These are phyloP conservation scores for Suillus plorans DNA, from an alignment of 768 basidiomycete genomes.

Conservation along the genomic window DNA sequence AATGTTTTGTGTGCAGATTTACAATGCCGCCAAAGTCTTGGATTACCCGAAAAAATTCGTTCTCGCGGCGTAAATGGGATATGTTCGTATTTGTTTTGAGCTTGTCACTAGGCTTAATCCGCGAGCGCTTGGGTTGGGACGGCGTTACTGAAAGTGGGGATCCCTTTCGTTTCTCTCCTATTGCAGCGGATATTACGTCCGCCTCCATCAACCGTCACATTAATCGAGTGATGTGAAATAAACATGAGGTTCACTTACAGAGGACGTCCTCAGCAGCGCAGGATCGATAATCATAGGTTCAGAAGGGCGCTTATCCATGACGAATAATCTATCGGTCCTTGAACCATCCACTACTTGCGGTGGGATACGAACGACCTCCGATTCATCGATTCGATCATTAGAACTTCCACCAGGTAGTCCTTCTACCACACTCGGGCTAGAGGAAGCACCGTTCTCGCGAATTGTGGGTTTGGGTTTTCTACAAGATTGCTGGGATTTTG, in stretches of 20 bases:
- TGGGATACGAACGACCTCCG: background rate
- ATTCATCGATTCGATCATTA: background rate
- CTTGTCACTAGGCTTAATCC: conserved; percentile 9
- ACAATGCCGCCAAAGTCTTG: conserved; percentile 65
- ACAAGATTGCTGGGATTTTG: background rate
- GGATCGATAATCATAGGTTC: background rate
- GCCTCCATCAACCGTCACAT: background rate
- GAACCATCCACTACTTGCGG: background rate
- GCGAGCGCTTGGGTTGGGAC: conserved; percentile 23
- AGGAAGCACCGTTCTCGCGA: background rate
- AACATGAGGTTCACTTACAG: background rate
- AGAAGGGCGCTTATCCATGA: background rate
- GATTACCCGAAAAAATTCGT: conserved; percentile 71
- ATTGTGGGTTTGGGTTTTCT: conserved; percentile 3
- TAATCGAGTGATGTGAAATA: background rate
- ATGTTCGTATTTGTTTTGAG: conserved; percentile 57
- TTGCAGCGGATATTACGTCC: background rate
- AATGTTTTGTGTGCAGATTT: conserved; percentile 65
- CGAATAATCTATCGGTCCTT: background rate
- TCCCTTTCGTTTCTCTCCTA: conserved; percentile 18
- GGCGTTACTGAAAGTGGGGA: conserved; percentile 5
- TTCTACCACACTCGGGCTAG: background rate
- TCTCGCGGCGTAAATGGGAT: conserved; percentile 77
- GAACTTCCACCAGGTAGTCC: background rate
- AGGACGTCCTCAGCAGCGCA: background rate